These are phyloP conservation scores for Aspergillus transmontanensis DNA, from an alignment of 2,329 filamentous ascomycete species.

Conservation along the genomic window DNA sequence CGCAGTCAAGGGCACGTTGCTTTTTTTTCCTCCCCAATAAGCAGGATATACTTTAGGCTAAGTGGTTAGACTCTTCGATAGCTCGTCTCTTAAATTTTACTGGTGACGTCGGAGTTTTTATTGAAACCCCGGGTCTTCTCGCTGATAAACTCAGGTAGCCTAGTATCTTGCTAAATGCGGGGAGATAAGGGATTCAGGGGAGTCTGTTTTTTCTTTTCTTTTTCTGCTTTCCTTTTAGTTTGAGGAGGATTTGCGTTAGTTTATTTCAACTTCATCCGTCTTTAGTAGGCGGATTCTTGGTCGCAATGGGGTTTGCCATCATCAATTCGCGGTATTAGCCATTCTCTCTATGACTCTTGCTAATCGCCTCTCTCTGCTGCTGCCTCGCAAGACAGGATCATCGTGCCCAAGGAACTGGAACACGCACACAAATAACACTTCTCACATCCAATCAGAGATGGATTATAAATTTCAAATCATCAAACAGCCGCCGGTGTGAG, in stretches of 20 bases:
- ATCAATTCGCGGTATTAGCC: not conserved
- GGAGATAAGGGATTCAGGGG: not conserved
- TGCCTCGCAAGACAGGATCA: not conserved
- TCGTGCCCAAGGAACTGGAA: not conserved
- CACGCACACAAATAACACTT: not conserved
- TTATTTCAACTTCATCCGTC: not conserved
- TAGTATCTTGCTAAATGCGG: not conserved
- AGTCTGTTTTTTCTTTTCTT: not conserved
- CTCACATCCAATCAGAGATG: constrained; percentile 7
- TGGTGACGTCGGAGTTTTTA: not conserved
- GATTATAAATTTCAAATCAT: constrained; percentile 21
- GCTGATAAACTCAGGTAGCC: not conserved
- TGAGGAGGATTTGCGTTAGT: not conserved
- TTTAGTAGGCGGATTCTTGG: not conserved
- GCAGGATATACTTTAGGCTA: not conserved
- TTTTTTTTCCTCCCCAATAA: not conserved
- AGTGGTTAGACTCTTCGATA: not conserved
- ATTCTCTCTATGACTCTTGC: not conserved
- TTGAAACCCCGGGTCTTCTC: not conserved
- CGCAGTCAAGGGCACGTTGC: not conserved
- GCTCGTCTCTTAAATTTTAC: not conserved
- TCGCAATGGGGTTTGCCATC: not conserved
- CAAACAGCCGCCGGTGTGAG: constrained; percentile 19
- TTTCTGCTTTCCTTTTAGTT: not conserved
- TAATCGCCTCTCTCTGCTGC: not conserved